Conservation (phyloP, 1,139 yeast species). For the Pneumocystis canis region DNA sequence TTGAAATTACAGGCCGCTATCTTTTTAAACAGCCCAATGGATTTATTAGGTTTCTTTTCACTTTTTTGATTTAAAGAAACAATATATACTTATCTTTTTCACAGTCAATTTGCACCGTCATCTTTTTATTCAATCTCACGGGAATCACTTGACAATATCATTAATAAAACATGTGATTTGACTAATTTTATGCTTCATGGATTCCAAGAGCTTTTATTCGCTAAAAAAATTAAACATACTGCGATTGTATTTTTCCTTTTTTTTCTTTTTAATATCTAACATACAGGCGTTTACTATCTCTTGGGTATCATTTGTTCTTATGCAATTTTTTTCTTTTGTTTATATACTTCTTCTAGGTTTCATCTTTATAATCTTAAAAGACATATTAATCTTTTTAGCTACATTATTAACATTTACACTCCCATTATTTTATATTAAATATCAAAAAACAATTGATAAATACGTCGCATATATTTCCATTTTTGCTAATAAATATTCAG, state of each 20-base stretch:
- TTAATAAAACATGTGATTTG: slow-evolving; percentile 21
- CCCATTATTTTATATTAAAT: background rate
- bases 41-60: slow-evolving; percentile 9
- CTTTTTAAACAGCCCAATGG: slow-evolving; percentile 9
- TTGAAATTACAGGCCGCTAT: slow-evolving; percentile 11
- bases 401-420: background rate
- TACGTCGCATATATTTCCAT: slow-evolving; percentile 5
- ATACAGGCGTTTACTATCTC: background rate
- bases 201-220: slow-evolving; percentile 46
- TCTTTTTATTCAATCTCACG: slow-evolving; percentile 3
- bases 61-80: background rate
- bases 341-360: background rate
- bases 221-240: slow-evolving; percentile 54
- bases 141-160: slow-evolving; percentile 18
- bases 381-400: background rate
- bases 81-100: background rate
- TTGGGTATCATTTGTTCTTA: slow-evolving; percentile 1
- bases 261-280: slow-evolving; percentile 39
- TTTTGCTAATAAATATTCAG: background rate
- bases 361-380: background rate
- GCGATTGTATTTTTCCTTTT: slow-evolving; percentile 52
- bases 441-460: slow-evolving; percentile 16
- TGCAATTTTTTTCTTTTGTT: background rate
- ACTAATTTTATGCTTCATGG: slow-evolving; percentile 21
- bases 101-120: slow-evolving; percentile 4